Percentiles rank a stretch among this genome's conserved stretches.
These are phyloP conservation scores for Gaillardinia entomophila DNA, from an alignment of 805 yeast species.

Conservation along the genomic window DNA sequence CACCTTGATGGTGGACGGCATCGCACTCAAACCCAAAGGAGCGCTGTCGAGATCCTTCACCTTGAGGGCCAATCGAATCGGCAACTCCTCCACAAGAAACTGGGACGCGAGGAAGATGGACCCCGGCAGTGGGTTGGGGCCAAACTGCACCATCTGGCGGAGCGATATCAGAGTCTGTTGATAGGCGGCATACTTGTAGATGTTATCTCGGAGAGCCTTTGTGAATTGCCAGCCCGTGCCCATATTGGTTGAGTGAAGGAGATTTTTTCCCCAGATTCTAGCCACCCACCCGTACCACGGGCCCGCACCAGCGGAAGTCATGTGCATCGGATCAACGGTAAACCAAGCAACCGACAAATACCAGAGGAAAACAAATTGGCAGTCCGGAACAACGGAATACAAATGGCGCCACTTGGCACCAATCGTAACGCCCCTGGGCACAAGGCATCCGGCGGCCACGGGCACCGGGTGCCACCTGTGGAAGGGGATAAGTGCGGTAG, in stretches of 20 bases:
- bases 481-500: too few species aligned
- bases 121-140: conserved; percentile 73
- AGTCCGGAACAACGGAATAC: too few species aligned
- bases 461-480: too few species aligned
- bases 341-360: too few species aligned
- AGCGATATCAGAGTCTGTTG: conserved; percentile 82
- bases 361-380: too few species aligned
- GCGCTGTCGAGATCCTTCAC: conserved; percentile 78
- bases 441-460: too few species aligned
- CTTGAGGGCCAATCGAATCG: conserved; percentile 78
- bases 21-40: conserved; percentile 66
- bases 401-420: too few species aligned
- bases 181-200: conserved; percentile 60
- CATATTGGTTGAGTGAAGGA: conserved; percentile 17
- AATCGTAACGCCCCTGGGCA: too few species aligned
- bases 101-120: conserved; percentile 76
- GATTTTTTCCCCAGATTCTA: not conserved
- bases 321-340: too few species aligned
- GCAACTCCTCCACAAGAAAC: conserved; percentile 80
- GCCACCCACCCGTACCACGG: not conserved
- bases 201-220: conserved; percentile 44
- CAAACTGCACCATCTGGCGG: conserved; percentile 89
- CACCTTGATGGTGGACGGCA: conserved; percentile 72
- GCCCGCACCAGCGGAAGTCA: too few species aligned
- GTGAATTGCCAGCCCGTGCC: conserved; percentile 49